Percentiles rank a stretch among this genome's conserved stretches.
Conservation (phyloP, 1,284 basidiomycete species). For the Trametes sp. region DNA sequence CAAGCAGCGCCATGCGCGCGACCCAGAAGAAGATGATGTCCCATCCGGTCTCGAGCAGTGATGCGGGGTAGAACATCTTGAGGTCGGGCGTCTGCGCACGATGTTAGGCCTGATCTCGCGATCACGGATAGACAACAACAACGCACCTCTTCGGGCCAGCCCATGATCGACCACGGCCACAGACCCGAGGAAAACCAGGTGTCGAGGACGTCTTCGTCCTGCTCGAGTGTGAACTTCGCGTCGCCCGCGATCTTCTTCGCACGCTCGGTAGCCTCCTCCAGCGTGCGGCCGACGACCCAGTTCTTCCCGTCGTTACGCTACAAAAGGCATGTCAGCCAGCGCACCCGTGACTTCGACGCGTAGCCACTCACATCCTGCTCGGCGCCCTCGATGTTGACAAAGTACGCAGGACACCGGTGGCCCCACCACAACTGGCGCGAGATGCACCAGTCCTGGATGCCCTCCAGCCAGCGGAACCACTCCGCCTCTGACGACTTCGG, state of each 20-base stretch:
- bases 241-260: slow-evolving; percentile 80
- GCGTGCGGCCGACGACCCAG: slow-evolving; percentile 92
- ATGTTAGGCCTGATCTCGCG: not conserved
- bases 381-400: slow-evolving; percentile 86
- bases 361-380: slow-evolving; percentile 69
- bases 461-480: slow-evolving; percentile 97
- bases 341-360: not conserved
- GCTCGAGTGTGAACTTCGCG: slow-evolving; percentile 80
- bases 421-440: slow-evolving; percentile 99
- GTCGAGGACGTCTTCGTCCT: slow-evolving; percentile 98
- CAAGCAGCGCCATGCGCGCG: slow-evolving; percentile 97
- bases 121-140: not conserved
- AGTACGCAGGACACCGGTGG: slow-evolving; percentile 95
- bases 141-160: slow-evolving; percentile 91
- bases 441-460: slow-evolving; percentile 99
- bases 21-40: slow-evolving; percentile 99
- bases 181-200: slow-evolving; percentile 99
- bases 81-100: slow-evolving; percentile 58
- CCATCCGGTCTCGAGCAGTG: slow-evolving; percentile 97
- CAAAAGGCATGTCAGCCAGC: slow-evolving; percentile 11
- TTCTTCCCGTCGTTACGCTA: slow-evolving; percentile 76
- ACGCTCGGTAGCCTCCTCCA: slow-evolving; percentile 83
- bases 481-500: slow-evolving; percentile 92
- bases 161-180: slow-evolving; percentile 98
- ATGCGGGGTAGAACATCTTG: slow-evolving; percentile 87